These are phyloP conservation scores for Cryphonectria japonica DNA, from an alignment of 2,329 filamentous ascomycete species.

Conservation along the genomic window DNA sequence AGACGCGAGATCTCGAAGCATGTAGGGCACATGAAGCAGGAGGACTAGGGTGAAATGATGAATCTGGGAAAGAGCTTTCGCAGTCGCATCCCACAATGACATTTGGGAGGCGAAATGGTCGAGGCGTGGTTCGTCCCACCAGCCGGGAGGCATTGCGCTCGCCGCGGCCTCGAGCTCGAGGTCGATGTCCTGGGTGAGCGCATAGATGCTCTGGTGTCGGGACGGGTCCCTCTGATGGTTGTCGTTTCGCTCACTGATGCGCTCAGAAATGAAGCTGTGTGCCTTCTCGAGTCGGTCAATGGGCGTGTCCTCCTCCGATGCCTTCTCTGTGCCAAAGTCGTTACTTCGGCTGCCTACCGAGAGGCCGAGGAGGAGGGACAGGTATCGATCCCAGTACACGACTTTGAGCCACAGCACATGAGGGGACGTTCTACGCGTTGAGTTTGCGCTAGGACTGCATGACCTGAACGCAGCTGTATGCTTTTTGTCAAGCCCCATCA, in stretches of 20 bases:
- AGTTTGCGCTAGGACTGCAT: conserved; percentile 43
- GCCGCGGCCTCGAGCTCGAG: conserved; percentile 51
- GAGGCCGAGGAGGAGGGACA: conserved; percentile 56
- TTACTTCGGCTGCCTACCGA: conserved; percentile 48
- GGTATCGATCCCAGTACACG: conserved; percentile 52
- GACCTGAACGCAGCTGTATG: conserved; percentile 41
- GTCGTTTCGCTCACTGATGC: conserved; percentile 53
- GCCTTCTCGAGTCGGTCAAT: conserved; percentile 50
- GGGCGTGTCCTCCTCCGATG: conserved; percentile 39
- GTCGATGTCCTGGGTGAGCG: conserved; percentile 49
- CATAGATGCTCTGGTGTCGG: conserved; percentile 41
- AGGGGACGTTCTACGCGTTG: conserved; percentile 36
- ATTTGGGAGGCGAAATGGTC: conserved; percentile 31
- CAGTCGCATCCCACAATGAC: conserved; percentile 38
- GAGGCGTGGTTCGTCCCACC: conserved; percentile 50
- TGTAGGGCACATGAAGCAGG: conserved; percentile 59
- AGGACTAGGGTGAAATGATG: conserved; percentile 55
- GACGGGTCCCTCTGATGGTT: conserved; percentile 27
- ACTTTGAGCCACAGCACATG: conserved; percentile 53
- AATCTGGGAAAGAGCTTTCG: conserved; percentile 51
- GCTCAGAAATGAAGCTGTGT: conserved; percentile 47
- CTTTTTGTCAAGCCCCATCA: conserved; percentile 52
- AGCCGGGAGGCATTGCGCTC: conserved; percentile 46
- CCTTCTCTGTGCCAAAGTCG: conserved; percentile 40
- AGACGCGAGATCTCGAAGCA: conserved; percentile 47